Percentiles rank a stretch among this genome's conserved stretches.
Conservation (phyloP, 306 rosid genomes). For the Oemleria cerasiformis region DNA sequence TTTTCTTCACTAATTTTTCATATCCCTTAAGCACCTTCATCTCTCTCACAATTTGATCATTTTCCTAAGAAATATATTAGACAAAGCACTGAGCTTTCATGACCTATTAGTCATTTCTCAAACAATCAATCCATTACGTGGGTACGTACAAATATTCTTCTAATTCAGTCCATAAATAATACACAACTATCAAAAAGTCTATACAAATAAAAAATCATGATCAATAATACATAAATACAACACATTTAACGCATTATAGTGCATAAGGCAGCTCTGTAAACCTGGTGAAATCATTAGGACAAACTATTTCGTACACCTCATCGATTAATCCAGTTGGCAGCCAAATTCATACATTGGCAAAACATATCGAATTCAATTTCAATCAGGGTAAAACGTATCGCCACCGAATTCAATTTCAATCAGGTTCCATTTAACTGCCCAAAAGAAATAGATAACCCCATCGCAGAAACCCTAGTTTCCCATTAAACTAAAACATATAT, state of each 20-base stretch:
- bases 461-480: constrained; percentile 10
- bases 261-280: not conserved
- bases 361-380: not conserved
- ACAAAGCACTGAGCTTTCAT: not conserved
- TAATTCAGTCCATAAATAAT: not conserved
- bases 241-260: not conserved
- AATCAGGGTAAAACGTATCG: not conserved
- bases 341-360: not conserved
- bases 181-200: not conserved
- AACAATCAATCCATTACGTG: not conserved
- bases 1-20: not conserved
- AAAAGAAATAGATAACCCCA: not conserved
- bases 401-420: not conserved
- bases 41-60: constrained; percentile 3
- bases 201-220: not conserved
- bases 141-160: not conserved
- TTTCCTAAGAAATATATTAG: not conserved
- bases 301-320: not conserved
- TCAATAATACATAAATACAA: not conserved
- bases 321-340: not conserved
- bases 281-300: not conserved
- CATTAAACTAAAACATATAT: not conserved
- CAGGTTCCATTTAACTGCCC: not conserved
- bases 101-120: not conserved
- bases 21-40: not conserved